Percentiles rank a stretch among this genome's conserved stretches.
These are phyloP conservation scores for Kuraishia capsulata DNA, from an alignment of 805 yeast species.

Conservation along the genomic window DNA sequence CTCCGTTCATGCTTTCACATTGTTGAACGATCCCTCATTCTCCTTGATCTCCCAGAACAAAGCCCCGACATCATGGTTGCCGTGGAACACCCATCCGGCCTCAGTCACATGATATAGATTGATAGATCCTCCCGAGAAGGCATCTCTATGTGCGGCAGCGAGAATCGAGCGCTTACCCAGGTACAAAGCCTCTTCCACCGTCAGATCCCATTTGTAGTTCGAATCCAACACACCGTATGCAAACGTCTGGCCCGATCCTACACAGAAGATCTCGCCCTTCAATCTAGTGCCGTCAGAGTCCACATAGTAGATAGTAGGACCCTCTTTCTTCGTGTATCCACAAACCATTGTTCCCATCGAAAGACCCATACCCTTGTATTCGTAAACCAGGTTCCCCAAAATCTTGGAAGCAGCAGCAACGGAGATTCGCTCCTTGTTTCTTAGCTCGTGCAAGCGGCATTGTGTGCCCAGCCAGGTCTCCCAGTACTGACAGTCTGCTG, in stretches of 20 bases:
- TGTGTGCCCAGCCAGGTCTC: conserved; percentile 98
- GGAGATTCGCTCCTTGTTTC: conserved; percentile 89
- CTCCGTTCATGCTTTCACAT: conserved; percentile 37
- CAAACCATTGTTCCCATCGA: conserved; percentile 99
- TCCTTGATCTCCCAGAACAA: conserved; percentile 88
- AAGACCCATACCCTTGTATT: conserved; percentile 96
- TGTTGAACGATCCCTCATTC: conserved; percentile 81
- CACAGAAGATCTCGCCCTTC: conserved; percentile 92
- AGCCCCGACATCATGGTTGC: conserved; percentile 87
- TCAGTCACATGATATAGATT: conserved; percentile 91
- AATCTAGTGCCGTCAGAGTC: conserved; percentile 96
- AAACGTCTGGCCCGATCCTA: conserved; percentile 98
- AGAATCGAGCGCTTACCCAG: conserved; percentile 92
- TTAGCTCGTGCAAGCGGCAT: conserved; percentile 88
- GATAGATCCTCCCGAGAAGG: conserved; percentile 94
- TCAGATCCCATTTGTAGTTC: conserved; percentile 82
- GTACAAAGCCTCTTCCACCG: conserved; percentile 88
- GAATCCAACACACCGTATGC: conserved; percentile 97
- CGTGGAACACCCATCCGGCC: conserved; percentile 92
- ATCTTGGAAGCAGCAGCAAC: conserved; percentile 97
- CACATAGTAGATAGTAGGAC: conserved; percentile 91
- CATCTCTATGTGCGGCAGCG: conserved; percentile 98
- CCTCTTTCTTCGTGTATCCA: conserved; percentile 92
- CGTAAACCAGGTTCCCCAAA: conserved; percentile 79
- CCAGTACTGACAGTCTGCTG: conserved; percentile 99